Conservation (phyloP, 768 basidiomycete genomes). For the Exsudoporus frostii region DNA sequence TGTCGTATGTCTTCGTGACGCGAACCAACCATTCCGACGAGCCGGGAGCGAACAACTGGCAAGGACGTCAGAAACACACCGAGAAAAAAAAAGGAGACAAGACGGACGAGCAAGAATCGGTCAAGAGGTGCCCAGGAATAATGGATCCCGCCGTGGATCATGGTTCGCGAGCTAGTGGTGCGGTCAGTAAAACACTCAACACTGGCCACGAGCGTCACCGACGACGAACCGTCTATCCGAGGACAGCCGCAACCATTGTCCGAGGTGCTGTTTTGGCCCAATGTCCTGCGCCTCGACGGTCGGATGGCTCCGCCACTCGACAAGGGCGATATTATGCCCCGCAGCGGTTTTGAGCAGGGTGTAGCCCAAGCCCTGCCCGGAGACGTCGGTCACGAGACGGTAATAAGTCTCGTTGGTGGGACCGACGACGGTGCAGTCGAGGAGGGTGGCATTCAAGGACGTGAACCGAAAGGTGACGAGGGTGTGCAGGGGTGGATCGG, state of each 20-base stretch:
- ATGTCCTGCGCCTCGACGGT: constrained; percentile 52
- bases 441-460: constrained; percentile 46
- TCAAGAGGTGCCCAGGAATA: constrained; percentile 59
- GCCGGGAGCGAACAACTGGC: constrained; percentile 47
- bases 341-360: constrained; percentile 51
- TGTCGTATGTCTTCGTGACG: constrained; percentile 44
- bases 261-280: constrained; percentile 46
- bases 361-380: constrained; percentile 49
- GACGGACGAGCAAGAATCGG: constrained; percentile 41
- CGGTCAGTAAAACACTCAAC: background rate
- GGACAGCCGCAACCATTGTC: constrained; percentile 55
- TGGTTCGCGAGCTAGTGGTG: constrained; percentile 39
- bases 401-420: constrained; percentile 48
- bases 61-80: background rate
- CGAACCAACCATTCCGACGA: constrained; percentile 44
- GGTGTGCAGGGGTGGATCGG: constrained; percentile 28
- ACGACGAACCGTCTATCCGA: constrained; percentile 41
- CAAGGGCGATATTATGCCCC: constrained; percentile 46
- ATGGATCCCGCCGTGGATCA: constrained; percentile 47
- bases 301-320: constrained; percentile 53
- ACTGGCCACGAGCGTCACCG: too few species aligned
- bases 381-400: constrained; percentile 45
- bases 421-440: constrained; percentile 54
- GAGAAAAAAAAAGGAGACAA: background rate
- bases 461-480: constrained; percentile 49